phyloP scores from a whole-genome alignment of 495 filamentous ascomycete species.

The Neurospora sp. region DNA sequence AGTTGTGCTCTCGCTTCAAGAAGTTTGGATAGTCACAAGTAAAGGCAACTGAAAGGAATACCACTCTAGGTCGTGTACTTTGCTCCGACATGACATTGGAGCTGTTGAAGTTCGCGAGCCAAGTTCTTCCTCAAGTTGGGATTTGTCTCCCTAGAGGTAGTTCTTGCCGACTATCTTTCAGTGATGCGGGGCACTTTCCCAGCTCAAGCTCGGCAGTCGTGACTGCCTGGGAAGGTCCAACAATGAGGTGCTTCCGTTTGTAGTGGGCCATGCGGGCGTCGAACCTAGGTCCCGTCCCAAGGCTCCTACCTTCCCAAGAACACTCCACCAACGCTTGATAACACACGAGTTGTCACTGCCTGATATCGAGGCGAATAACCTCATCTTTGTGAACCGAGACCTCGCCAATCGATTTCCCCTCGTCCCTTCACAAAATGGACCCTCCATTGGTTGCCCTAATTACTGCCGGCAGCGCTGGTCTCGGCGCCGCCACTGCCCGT shows the following conservation, averaged over 20 bases:
- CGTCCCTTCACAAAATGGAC: neutral
- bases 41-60: neutral
- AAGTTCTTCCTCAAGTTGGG: neutral
- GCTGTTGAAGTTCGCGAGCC: neutral
- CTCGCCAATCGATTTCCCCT: neutral
- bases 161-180: neutral
- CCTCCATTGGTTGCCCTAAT: slow-evolving; percentile 36
- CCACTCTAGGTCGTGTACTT: neutral
- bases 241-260: neutral
- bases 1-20: neutral
- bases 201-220: neutral
- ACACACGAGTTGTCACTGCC: neutral
- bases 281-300: neutral
- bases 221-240: neutral
- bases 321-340: neutral
- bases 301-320: neutral
- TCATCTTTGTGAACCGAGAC: neutral
- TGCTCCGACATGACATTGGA: neutral
- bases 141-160: neutral
- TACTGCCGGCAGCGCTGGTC: slow-evolving; percentile 46
- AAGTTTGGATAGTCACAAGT: neutral
- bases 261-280: neutral
- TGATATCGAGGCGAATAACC: neutral
- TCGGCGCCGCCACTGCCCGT: slow-evolving; percentile 44
- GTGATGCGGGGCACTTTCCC: neutral